Base-by-base conservation (phyloP, 2,329 filamentous ascomycete species). In the Triangularia setosa region DNA sequence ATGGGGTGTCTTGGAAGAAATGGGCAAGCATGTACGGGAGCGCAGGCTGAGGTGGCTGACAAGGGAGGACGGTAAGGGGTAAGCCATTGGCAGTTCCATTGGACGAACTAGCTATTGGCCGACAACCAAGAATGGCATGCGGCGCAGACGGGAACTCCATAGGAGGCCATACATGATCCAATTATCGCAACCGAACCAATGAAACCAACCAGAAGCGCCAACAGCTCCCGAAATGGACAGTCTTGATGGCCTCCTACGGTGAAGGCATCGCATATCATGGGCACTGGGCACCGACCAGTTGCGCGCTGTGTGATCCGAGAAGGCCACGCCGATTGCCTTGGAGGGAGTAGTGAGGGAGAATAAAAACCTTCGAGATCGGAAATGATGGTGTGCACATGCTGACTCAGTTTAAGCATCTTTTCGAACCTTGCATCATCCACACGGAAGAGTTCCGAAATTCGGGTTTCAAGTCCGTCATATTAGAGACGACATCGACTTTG, bases 131-230 rank as follows among this genome's bases (percentile, higher is more conserved):
- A 30, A 21, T 28, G 57, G 57, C 56, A 62, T 65, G 63, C 59
- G 53, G 64, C 65, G 25, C 55, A 58, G 60, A 61, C 35, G 58
- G 30, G 60, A 40, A 5, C 35, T 18, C 35, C 35, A 40, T 40
- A 40, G 35, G 35, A 58, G 56, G 24, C 55, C 62, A 18, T 57
- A 23, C 52, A 40, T 44, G 53, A 54, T 64, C 61, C 60, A 58
- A 63, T 62, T 55, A 65, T 65, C 65, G 65, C 65, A 67, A 60
- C 24, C 35, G 55, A 23, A 30, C 66, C 66, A 67, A 67, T 67
- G 44, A 44, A 18, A 61, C 14, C 14, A 3, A 18, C 14, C 23
- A 28, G 4, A 11, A 24, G 7, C 7, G 14, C 33, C 58, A 64
- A 60, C 33, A 23, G 59, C 27, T 23, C 25, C n/a, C 40, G n/a